Percentiles rank a stretch among this genome's conserved stretches.
Evolutionary conservation across 495 filamentous ascomycete genomes (phyloP).

Genomic region (Alectoria sarmentosa): DNA sequence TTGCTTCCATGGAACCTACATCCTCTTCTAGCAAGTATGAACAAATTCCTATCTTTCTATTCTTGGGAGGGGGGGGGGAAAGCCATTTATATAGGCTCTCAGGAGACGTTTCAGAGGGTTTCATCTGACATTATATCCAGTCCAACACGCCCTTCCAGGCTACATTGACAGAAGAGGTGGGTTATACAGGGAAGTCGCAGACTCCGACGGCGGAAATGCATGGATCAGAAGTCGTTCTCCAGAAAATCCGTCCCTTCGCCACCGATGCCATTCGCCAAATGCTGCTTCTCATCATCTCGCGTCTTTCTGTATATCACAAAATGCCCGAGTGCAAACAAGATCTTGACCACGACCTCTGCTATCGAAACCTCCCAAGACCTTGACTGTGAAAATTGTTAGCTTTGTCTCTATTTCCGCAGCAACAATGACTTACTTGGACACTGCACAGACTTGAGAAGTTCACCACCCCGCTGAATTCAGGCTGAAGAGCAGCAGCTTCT

Average conservation of each 20-base stretch:
- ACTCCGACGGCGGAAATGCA: neutral
- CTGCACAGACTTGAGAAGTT: conserved; percentile 17
- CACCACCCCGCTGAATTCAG: conserved; percentile 16
- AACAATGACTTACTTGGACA: conserved; percentile 9
- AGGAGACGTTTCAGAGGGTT: too few species aligned
- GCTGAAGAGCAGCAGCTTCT: conserved; percentile 12
- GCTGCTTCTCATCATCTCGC: conserved; percentile 14
- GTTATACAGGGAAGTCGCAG: neutral
- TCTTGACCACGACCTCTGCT: conserved; percentile 17
- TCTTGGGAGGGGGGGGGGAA: too few species aligned
- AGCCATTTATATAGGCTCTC: too few species aligned
- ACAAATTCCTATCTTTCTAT: too few species aligned
- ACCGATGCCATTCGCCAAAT: conserved; percentile 19
- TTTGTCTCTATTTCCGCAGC: neutral
- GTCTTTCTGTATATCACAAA: conserved; percentile 20
- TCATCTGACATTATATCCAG: too few species aligned
- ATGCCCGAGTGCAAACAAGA: conserved; percentile 20
- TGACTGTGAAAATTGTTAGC: conserved; percentile 10
- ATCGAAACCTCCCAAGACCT: conserved; percentile 21
- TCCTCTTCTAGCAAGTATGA: too few species aligned
- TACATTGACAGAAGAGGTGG: neutral
- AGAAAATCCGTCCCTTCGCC: conserved; percentile 17
- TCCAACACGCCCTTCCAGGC: too few species aligned
- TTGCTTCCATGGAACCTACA: too few species aligned
- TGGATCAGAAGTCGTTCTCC: conserved; percentile 16